These are phyloP conservation scores for Sporothrix sp. DNA, from an alignment of 2,329 filamentous ascomycete genomes.

Conservation along the genomic window DNA sequence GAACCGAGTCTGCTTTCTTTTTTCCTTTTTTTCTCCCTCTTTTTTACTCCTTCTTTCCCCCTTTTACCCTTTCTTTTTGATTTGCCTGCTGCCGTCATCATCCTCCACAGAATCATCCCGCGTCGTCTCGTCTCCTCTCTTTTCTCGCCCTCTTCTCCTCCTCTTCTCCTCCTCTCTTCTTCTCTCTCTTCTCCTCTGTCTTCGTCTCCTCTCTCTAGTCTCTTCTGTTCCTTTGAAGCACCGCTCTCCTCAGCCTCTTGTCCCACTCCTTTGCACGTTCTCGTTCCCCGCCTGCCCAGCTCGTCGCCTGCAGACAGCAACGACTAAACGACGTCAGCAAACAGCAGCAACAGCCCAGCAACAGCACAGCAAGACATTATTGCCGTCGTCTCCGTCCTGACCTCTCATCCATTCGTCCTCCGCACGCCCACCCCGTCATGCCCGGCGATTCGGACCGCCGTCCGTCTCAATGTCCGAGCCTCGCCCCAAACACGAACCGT, in stretches of 20 bases:
- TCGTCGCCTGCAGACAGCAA: too few relatives aligned
- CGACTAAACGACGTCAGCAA: too few relatives aligned
- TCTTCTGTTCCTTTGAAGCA: too few relatives aligned
- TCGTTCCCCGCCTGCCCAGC: too few relatives aligned
- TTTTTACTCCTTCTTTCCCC: neutral
- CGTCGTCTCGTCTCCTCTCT: neutral
- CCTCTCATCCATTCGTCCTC: neutral
- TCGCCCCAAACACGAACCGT: too few relatives aligned
- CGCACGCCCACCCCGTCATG: neutral
- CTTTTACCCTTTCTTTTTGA: neutral
- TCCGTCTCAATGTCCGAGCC: constrained; percentile 15
- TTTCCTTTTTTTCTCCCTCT: neutral
- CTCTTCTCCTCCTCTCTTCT: neutral
- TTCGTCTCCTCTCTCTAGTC: too few relatives aligned
- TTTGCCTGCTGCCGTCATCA: too few relatives aligned
- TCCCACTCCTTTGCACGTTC: too few relatives aligned
- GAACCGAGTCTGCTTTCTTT: neutral
- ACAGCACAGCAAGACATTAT: too few relatives aligned
- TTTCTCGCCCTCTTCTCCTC: neutral
- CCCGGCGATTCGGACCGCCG: neutral
- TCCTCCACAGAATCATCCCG: too few relatives aligned
- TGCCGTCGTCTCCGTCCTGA: neutral
- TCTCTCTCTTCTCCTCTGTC: neutral
- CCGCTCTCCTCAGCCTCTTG: too few relatives aligned
- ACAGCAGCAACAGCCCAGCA: too few relatives aligned